Conservation (phyloP, 2,329 filamentous ascomycete species). For the Sphaerostilbella broomeana region DNA sequence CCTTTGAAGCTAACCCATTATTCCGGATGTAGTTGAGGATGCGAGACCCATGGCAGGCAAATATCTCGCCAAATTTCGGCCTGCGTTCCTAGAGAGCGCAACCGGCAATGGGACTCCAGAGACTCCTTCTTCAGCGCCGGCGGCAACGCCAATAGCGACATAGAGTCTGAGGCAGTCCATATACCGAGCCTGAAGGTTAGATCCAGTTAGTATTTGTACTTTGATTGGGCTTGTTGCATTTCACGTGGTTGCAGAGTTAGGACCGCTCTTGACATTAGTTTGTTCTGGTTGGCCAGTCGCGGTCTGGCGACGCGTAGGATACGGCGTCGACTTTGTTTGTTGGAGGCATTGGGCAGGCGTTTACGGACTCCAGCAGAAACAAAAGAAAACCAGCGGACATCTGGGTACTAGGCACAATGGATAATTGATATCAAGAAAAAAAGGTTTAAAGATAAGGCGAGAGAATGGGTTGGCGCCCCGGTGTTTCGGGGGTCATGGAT, state of each 20-base stretch:
- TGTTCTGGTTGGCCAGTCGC: too few species aligned
- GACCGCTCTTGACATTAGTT: constrained; percentile 7
- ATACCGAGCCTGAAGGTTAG: too few species aligned
- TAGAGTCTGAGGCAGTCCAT: constrained; percentile 20
- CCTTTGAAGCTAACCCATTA: neutral
- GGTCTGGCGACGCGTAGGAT: too few species aligned
- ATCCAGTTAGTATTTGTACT: too few species aligned
- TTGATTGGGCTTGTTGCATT: too few species aligned
- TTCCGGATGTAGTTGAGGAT: constrained; percentile 49
- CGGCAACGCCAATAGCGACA: constrained; percentile 26
- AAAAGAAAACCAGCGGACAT: constrained; percentile 4
- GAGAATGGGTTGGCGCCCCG: neutral
- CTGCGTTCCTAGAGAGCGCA: constrained; percentile 39
- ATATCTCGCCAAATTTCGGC: constrained; percentile 56
- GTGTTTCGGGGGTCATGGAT: too few species aligned
- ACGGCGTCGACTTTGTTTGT: constrained; percentile 9
- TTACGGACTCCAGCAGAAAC: constrained; percentile 6
- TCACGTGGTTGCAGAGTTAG: neutral
- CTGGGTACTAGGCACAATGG: neutral
- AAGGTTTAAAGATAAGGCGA: neutral
- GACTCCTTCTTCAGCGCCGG: constrained; percentile 14
- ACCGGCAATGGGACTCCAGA: constrained; percentile 21
- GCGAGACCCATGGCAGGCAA: constrained; percentile 56
- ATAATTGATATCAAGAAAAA: neutral
- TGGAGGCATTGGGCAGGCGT: constrained; percentile 10